Evolutionary conservation across 257 asterid genomes (phyloP).

Genomic region (Jacaranda mimosifolia): DNA sequence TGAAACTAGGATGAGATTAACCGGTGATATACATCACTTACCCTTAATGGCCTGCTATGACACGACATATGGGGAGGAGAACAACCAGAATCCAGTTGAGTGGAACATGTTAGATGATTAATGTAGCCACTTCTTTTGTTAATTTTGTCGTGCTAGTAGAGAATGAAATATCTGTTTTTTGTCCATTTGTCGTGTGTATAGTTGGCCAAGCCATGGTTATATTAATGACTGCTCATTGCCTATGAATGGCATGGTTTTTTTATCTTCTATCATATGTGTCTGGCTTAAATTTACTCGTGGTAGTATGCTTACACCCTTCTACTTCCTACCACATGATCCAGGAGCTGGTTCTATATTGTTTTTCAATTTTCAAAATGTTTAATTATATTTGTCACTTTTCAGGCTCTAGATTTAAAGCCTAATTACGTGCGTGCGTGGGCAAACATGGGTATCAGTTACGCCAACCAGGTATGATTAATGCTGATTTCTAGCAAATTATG

Average conservation of each 20-base stretch:
- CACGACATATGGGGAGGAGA: too few species aligned
- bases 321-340: constrained; percentile 16
- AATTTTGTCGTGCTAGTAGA: background rate
- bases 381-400: constrained; percentile 40
- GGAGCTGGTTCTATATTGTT: constrained; percentile 20
- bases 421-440: constrained; percentile 99
- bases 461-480: constrained; percentile 82
- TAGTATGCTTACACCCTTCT: constrained; percentile 10
- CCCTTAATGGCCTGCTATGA: too few species aligned
- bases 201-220: background rate
- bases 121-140: background rate
- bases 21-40: background rate
- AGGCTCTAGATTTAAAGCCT: constrained; percentile 98
- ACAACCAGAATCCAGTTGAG: background rate
- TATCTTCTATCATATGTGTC: background rate
- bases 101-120: background rate
- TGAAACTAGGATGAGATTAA: background rate
- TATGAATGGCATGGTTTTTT: background rate
- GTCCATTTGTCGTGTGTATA: background rate
- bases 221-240: background rate
- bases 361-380: constrained; percentile 22
- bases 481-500: constrained; percentile 21
- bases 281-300: background rate
- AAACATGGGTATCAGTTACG: constrained; percentile 99
- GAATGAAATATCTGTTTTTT: background rate